Evolutionary conservation across 139 green algal species (phyloP).

Genomic region (Chlamydomonas urium): DNA sequence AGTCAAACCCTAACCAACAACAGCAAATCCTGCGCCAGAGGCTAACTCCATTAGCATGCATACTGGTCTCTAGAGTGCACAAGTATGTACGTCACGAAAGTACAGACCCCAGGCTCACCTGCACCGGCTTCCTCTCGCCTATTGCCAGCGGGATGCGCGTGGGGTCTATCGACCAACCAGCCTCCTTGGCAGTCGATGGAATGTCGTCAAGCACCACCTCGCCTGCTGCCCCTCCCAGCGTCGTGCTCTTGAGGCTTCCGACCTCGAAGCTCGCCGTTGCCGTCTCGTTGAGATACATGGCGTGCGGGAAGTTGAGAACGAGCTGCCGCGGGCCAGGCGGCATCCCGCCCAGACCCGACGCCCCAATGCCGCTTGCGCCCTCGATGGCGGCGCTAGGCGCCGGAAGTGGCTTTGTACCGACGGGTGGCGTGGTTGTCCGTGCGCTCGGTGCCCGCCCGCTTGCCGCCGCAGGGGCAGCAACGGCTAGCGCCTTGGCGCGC

Average conservation of each 20-base stretch:
- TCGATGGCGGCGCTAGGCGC: too few species aligned
- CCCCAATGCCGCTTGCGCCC: too few species aligned
- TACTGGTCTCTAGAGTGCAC: background rate
- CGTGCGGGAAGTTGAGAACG: conserved; percentile 22
- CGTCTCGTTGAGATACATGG: conserved; percentile 27
- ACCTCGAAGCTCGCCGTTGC: conserved; percentile 23
- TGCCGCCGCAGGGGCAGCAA: background rate
- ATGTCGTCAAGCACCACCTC: conserved; percentile 44
- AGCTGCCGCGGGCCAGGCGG: conserved; percentile 11
- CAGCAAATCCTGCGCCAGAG: background rate
- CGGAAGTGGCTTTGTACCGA: too few species aligned
- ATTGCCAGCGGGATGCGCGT: conserved; percentile 25
- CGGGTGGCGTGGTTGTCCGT: too few species aligned
- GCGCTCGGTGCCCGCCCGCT: too few species aligned
- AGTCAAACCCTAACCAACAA: background rate
- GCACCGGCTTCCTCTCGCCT: conserved; percentile 4
- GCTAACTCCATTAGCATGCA: background rate
- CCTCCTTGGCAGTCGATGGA: conserved; percentile 30
- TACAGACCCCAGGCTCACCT: too few species aligned
- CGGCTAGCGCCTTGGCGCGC: background rate
- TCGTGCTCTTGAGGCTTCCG: conserved; percentile 39
- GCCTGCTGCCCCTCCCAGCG: conserved; percentile 17
- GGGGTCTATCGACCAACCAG: conserved; percentile 43
- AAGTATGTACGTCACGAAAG: background rate
- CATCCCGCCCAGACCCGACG: background rate